Percentiles rank a stretch among this genome's conserved stretches.
phyloP scores from a whole-genome alignment of 2,329 filamentous ascomycete genomes.

The Cladophialophora immunda region DNA sequence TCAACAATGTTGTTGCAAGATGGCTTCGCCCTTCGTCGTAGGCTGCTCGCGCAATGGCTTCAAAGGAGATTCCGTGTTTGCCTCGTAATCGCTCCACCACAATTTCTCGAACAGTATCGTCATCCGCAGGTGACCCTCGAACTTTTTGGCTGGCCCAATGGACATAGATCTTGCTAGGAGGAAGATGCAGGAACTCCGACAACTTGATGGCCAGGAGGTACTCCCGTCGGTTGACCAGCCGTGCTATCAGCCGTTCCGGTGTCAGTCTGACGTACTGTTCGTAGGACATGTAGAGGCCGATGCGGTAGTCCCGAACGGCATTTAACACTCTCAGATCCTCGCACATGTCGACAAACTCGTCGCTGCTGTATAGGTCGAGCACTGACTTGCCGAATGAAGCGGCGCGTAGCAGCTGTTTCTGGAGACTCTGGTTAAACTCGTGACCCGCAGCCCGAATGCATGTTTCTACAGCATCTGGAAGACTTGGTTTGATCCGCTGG shows the following conservation, averaged over 20 bases:
- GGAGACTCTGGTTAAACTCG: slow-evolving; percentile 89
- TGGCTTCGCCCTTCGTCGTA: slow-evolving; percentile 91
- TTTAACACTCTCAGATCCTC: slow-evolving; percentile 93
- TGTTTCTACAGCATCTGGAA: slow-evolving; percentile 91
- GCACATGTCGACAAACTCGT: slow-evolving; percentile 98
- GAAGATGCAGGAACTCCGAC: slow-evolving; percentile 84
- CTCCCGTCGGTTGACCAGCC: slow-evolving; percentile 87
- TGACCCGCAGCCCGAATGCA: slow-evolving; percentile 94
- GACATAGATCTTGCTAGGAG: slow-evolving; percentile 89
- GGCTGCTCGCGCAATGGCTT: slow-evolving; percentile 88
- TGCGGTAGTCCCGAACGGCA: slow-evolving; percentile 87
- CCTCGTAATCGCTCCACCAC: slow-evolving; percentile 87
- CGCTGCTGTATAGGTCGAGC: slow-evolving; percentile 94
- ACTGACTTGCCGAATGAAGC: slow-evolving; percentile 98
- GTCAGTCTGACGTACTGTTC: slow-evolving; percentile 93
- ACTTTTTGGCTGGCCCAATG: slow-evolving; percentile 98
- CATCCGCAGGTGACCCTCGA: slow-evolving; percentile 81
- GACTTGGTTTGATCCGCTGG: slow-evolving; percentile 84
- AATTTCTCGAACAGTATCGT: slow-evolving; percentile 83
- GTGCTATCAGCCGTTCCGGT: slow-evolving; percentile 84
- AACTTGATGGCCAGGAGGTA: slow-evolving; percentile 90
- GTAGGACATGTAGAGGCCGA: slow-evolving; percentile 89
- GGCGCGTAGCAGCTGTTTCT: slow-evolving; percentile 94
- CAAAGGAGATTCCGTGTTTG: slow-evolving; percentile 93
- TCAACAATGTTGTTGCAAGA: slow-evolving; percentile 89